These are phyloP conservation scores for Kuraishia piskuri DNA, from an alignment of 805 yeast genomes.

Conservation along the genomic window DNA sequence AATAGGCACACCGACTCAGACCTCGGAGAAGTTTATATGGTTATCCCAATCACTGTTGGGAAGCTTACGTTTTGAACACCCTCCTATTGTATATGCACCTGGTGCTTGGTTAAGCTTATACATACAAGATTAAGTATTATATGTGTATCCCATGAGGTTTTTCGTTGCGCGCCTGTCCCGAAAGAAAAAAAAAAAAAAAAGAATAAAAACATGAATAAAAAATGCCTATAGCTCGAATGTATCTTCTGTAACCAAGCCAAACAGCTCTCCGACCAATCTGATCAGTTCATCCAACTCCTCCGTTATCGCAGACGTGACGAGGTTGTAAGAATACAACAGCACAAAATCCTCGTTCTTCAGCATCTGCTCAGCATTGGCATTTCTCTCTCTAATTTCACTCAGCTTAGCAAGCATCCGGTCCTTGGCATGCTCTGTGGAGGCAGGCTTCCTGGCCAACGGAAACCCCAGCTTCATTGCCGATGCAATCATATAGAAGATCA, in stretches of 20 bases:
- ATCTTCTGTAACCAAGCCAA: constrained; percentile 61
- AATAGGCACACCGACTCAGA: no score
- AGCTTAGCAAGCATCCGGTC: constrained; percentile 60
- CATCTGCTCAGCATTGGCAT: constrained; percentile 18
- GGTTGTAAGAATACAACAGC: constrained; percentile 61
- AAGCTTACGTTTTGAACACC: no score
- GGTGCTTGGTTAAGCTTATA: no score
- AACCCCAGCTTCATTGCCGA: constrained; percentile 69
- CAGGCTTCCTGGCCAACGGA: constrained; percentile 71
- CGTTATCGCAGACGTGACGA: constrained; percentile 62
- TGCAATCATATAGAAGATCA: constrained; percentile 71
- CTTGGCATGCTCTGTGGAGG: constrained; percentile 67
- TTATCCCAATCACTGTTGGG: no score
- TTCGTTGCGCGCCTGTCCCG: no score
- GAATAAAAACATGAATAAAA: no score
- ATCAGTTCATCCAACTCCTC: constrained; percentile 56
- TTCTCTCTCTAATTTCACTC: constrained; percentile 42
- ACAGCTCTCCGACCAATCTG: constrained; percentile 43
- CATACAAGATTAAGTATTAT: no score
- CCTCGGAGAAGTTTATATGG: no score
- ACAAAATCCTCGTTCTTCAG: constrained; percentile 68
- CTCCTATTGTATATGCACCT: no score
- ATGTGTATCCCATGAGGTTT: no score
- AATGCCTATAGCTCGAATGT: constrained; percentile 38
- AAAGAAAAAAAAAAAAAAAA: no score